phyloP scores from a whole-genome alignment of 1,139 yeast genomes.

The Pneumocystis canis region DNA sequence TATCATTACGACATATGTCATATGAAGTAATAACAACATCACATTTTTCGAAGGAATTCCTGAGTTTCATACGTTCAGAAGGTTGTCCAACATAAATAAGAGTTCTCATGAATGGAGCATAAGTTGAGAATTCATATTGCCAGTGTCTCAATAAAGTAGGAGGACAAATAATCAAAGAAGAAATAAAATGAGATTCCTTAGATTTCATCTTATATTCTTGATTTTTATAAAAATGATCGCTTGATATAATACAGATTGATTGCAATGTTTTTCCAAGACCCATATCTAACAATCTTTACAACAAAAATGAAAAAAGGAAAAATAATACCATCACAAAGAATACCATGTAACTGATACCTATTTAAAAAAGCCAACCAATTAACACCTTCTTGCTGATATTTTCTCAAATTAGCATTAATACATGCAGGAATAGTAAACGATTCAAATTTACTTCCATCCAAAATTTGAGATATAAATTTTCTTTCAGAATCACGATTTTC shows the following conservation, averaged over 20 bases:
- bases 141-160: slow-evolving; percentile 97
- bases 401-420: slow-evolving; percentile 82
- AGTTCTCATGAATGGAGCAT: slow-evolving; percentile 75
- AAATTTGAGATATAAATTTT: slow-evolving; percentile 91
- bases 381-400: slow-evolving; percentile 96
- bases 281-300: slow-evolving; percentile 38
- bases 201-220: slow-evolving; percentile 51
- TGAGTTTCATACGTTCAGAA: slow-evolving; percentile 44
- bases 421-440: slow-evolving; percentile 81
- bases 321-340: slow-evolving; percentile 64
- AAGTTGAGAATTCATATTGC: slow-evolving; percentile 87
- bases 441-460: slow-evolving; percentile 89
- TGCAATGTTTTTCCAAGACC: slow-evolving; percentile 96
- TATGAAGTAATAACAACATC: slow-evolving; percentile 90
- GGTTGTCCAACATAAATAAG: slow-evolving; percentile 91
- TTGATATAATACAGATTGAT: slow-evolving; percentile 89
- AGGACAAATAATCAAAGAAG: slow-evolving; percentile 83
- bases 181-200: slow-evolving; percentile 58
- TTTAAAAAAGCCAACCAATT: slow-evolving; percentile 95
- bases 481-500: slow-evolving; percentile 88
- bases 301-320: background rate
- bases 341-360: slow-evolving; percentile 90
- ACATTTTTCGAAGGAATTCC: slow-evolving; percentile 39
- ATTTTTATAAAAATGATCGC: slow-evolving; percentile 80
- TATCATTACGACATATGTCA: slow-evolving; percentile 90